Conservation (phyloP, 352 stramenopile species). For the Pythium grandisporangium region DNA sequence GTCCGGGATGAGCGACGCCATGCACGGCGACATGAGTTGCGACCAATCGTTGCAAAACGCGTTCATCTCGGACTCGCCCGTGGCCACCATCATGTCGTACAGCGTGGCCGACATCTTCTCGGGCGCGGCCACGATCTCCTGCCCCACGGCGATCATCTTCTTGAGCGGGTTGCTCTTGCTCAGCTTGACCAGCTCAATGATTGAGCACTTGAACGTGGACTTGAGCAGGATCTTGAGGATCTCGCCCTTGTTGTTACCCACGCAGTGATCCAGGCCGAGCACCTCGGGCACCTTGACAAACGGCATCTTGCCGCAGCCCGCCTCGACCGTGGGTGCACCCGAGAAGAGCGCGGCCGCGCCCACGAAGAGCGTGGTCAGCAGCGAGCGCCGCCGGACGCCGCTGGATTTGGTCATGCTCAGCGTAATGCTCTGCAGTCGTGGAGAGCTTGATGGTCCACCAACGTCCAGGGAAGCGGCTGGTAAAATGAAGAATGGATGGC, state of each 20-base stretch:
- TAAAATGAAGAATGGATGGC: too few species aligned
- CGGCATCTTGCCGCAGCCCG: constrained; percentile 1
- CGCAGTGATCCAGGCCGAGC: constrained; percentile 33
- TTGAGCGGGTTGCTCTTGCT: constrained; percentile 18
- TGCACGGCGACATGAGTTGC: constrained; percentile 23
- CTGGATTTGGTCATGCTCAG: too few species aligned
- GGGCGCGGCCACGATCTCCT: constrained; percentile 15
- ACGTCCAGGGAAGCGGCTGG: too few species aligned
- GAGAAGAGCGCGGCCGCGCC: background rate
- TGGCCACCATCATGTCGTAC: constrained; percentile 28
- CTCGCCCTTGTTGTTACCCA: constrained; percentile 29
- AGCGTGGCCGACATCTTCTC: constrained; percentile 19
- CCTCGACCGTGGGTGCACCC: too few species aligned
- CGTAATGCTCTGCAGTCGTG: too few species aligned
- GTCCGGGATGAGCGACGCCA: constrained; percentile 19
- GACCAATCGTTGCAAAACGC: constrained; percentile 30
- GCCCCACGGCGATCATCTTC: constrained; percentile 17
- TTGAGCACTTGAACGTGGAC: constrained; percentile 22
- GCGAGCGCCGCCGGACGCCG: background rate
- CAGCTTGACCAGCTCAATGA: constrained; percentile 21
- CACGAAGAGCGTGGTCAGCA: background rate
- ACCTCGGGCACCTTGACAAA: constrained; percentile 20
- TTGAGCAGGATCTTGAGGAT: constrained; percentile 17
- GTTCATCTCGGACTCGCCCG: constrained; percentile 15
- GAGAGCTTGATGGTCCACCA: too few species aligned